Base-by-base conservation (phyloP, 345 rosid species). In the Psidium friedrichsthalianum region DNA sequence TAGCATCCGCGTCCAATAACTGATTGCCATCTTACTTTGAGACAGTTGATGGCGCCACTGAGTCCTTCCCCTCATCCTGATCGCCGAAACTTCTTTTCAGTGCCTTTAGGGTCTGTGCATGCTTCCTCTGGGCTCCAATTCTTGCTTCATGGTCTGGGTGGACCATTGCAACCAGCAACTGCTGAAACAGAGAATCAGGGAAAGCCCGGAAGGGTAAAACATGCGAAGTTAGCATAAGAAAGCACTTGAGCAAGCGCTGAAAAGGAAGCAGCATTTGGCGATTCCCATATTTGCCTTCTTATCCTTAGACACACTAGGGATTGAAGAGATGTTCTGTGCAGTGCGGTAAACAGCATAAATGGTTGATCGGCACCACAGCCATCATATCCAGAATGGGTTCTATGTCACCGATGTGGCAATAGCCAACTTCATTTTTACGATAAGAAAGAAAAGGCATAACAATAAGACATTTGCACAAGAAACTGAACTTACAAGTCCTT, bases 111-210 rank as follows among this genome's bases (percentile, higher is more conserved):
- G 44, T 36, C 44, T 32, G 76, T 1, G 3, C 36, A 82, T 78
- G 86, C 87, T 86, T 91, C 85, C 90, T 88, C 87, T 85, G 89
- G 83, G 98, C 98, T 64, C 93, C 94, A 83, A 91, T 93, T 90
- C 98, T 92, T 82, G 95, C 94, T 87, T 94, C 93, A 87, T 88
- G 91, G 88, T 94, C 98, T 8, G 95, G 90, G 87, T 95, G 97
- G 84, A 92, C 89, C 99, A 96, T 93, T 59, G 95, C 93, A 27
- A 90, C 91, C 78, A 96, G 95, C 90, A 95, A 90, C 86, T 93
- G 98, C 84, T 96, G 99, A 92, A 96, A 95, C 69, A 96, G 88
- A 86, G 96, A 92, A 86, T 96, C 98, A 74, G 98, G 99, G 89
- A 96, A 96, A 88, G 96, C 93, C 99, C 95, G 94, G 83, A 86